Evolutionary conservation across 441 rosid genomes (phyloP).

Genomic region (Corymbia calophylla): DNA sequence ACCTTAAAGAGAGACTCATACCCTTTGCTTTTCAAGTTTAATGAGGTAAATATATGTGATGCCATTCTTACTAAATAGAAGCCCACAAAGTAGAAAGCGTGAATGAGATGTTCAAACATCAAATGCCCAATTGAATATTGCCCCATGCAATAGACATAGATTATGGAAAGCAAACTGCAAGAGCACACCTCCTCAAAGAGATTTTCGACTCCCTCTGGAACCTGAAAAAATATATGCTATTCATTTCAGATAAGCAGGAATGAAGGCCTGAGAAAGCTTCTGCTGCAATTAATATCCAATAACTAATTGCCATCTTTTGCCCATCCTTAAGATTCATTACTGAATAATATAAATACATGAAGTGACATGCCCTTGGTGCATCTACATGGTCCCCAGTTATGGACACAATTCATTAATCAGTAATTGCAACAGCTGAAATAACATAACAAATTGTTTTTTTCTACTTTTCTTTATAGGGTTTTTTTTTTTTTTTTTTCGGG

Average conservation of each 20-base stretch:
- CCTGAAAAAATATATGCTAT: neutral
- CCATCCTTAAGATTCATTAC: neutral
- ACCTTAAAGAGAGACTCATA: slow-evolving; percentile 56
- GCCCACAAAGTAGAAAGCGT: neutral
- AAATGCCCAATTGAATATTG: neutral
- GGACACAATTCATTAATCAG: neutral
- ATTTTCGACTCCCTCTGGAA: neutral
- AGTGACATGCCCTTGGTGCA: neutral
- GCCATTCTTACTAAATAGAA: neutral
- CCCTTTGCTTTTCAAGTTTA: slow-evolving; percentile 82
- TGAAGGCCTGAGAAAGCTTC: neutral
- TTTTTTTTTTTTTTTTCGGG: neutral
- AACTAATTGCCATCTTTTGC: neutral
- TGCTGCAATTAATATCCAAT: neutral
- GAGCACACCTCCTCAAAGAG: neutral
- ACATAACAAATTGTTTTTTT: neutral
- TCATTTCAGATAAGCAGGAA: neutral
- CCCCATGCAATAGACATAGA: neutral
- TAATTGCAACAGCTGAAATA: neutral
- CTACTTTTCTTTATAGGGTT: neutral
- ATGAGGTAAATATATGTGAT: slow-evolving; percentile 52
- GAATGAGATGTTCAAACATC: neutral
- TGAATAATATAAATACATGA: neutral
- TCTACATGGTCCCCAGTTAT: neutral
- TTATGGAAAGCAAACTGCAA: neutral